These are phyloP conservation scores for Blastocystis sp. DNA, from an alignment of 352 stramenopile species.

Conservation along the genomic window DNA sequence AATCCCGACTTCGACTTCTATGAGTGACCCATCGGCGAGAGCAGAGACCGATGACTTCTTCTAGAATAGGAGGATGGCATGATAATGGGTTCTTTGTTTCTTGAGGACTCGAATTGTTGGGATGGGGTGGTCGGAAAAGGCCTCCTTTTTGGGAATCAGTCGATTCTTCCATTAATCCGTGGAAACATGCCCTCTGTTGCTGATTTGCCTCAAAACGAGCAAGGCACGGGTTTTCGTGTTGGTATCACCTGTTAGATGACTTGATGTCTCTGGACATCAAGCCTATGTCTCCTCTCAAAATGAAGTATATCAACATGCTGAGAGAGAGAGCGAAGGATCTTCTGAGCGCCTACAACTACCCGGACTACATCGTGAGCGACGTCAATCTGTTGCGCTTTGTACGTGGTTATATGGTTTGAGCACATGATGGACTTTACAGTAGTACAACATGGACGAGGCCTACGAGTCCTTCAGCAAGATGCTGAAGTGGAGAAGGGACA, in stretches of 20 bases:
- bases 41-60: background rate
- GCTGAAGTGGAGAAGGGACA: conserved; percentile 69
- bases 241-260: conserved; percentile 28
- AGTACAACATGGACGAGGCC: conserved; percentile 67
- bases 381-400: conserved; percentile 63
- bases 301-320: conserved; percentile 67
- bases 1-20: background rate
- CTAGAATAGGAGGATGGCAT: background rate
- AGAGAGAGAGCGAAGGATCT: conserved; percentile 40
- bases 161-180: background rate
- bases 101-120: background rate
- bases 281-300: conserved; percentile 57
- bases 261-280: conserved; percentile 62
- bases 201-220: conserved; percentile 3
- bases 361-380: conserved; percentile 62
- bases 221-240: background rate
- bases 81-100: background rate
- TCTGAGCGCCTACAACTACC: conserved; percentile 39
- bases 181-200: conserved; percentile 17
- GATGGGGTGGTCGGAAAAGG: background rate
- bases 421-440: background rate
- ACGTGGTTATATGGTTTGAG: conserved; percentile 45
- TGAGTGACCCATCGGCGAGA: background rate
- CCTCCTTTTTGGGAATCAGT: background rate
- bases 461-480: conserved; percentile 47